phyloP scores from a whole-genome alignment of 179 eudicot species.

The Nepenthes alata region DNA sequence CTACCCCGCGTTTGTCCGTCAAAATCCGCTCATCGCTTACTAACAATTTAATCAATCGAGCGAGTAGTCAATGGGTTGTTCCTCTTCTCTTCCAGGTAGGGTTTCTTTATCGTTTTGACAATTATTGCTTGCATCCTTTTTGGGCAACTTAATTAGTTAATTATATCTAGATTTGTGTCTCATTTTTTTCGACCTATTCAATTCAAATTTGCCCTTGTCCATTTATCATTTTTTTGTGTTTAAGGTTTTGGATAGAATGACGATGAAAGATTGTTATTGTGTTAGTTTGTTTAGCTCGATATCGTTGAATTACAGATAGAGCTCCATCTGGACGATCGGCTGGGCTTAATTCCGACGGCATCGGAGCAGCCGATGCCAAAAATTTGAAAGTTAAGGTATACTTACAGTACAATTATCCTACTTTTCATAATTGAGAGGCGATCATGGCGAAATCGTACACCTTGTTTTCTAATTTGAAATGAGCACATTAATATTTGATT shows the following conservation, averaged over 20 bases:
- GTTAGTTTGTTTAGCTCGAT: no score
- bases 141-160: neutral
- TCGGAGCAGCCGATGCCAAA: slow-evolving; percentile 43
- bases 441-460: neutral
- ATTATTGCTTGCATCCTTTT: neutral
- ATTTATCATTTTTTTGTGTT: no score
- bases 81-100: slow-evolving; percentile 66
- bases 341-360: slow-evolving; percentile 41
- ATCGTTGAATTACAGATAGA: slow-evolving; percentile 29
- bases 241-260: slow-evolving; percentile 1
- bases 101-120: neutral
- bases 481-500: neutral
- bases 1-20: no score
- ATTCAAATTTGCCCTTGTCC: neutral
- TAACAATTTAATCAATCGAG: neutral
- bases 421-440: neutral
- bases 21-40: no score
- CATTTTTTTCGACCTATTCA: neutral
- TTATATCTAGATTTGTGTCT: slow-evolving; percentile 1
- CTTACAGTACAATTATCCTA: neutral
- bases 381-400: slow-evolving; percentile 71
- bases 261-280: neutral
- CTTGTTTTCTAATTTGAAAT: neutral
- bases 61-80: slow-evolving; percentile 48
- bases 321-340: slow-evolving; percentile 29